These are phyloP conservation scores for Metschnikowia gelsemii DNA, from an alignment of 805 yeast species.

Conservation along the genomic window DNA sequence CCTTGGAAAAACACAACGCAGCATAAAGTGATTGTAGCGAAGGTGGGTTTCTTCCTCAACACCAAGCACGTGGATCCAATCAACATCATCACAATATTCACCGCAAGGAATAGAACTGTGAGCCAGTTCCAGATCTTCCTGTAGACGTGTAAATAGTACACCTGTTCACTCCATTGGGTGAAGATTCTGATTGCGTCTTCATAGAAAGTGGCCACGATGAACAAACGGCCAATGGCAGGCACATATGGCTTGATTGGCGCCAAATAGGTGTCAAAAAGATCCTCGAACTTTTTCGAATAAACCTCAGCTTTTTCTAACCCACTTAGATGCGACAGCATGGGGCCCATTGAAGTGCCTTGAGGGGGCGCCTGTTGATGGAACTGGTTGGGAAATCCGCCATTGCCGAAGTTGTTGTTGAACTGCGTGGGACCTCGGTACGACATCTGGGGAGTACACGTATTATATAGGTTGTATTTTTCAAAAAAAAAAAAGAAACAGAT, in stretches of 20 bases:
- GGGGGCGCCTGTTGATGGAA: conserved; percentile 15
- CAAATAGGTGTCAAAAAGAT: conserved; percentile 48
- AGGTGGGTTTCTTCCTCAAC: conserved; percentile 61
- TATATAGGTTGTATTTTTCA: neutral
- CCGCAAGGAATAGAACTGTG: conserved; percentile 65
- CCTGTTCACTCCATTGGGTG: conserved; percentile 90
- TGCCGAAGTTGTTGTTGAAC: conserved; percentile 35
- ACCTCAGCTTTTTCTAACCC: conserved; percentile 46
- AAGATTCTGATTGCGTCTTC: conserved; percentile 85
- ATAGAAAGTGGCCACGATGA: conserved; percentile 89
- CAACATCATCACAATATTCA: conserved; percentile 68
- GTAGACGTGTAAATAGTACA: conserved; percentile 74
- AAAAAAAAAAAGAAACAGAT: neutral
- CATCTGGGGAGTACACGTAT: conserved; percentile 22
- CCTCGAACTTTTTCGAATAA: conserved; percentile 55
- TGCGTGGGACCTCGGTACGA: conserved; percentile 47
- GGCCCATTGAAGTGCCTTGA: conserved; percentile 22
- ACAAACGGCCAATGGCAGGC: conserved; percentile 83
- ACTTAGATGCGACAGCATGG: conserved; percentile 28
- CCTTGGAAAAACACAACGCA: conserved; percentile 81
- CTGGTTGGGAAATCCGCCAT: conserved; percentile 12
- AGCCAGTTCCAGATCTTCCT: conserved; percentile 77
- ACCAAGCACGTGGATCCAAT: conserved; percentile 71
- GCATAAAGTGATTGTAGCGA: conserved; percentile 68
- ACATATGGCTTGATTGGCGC: conserved; percentile 66